A percentile compares a stretch with the other conserved stretches of the same genome.
Conservation (phyloP, 208 protist species). For the Entamoeba nuttalli region DNA sequence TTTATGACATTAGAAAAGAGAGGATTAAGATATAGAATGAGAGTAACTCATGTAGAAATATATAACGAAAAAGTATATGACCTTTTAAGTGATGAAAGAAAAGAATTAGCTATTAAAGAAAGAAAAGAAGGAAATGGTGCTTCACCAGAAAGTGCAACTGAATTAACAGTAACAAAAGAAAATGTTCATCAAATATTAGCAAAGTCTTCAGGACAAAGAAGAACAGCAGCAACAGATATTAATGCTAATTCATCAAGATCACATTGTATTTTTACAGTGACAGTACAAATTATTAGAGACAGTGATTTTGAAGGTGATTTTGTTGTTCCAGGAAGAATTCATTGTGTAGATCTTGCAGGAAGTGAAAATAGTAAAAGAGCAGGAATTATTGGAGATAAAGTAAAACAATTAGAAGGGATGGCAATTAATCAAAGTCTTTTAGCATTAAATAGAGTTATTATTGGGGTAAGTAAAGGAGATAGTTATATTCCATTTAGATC, state of each 20-base stretch:
- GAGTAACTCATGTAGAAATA: neutral
- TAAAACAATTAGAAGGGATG: constrained; percentile 3
- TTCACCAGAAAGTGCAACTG: neutral
- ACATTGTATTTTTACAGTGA: constrained; percentile 13
- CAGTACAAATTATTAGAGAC: neutral
- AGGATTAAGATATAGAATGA: neutral
- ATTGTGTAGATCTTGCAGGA: constrained; percentile 28
- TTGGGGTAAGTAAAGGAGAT: neutral
- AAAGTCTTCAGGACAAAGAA: constrained; percentile 6
- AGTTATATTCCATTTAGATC: constrained; percentile 69
- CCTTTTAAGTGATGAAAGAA: neutral
- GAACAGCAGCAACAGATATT: constrained; percentile 3
- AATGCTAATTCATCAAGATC: constrained; percentile 17
- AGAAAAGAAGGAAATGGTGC: neutral
- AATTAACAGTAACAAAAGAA: neutral
- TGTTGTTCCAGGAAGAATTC: neutral
- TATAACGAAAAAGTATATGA: constrained; percentile 14
- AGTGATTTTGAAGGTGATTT: neutral
- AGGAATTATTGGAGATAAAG: neutral
- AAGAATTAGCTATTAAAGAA: neutral
- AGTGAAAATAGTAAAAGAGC: constrained; percentile 10
- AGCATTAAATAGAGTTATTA: constrained; percentile 12
- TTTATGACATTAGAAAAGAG: neutral
- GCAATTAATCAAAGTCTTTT: constrained; percentile 23
- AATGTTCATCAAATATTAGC: constrained; percentile 8